These are phyloP conservation scores for Solanum appendiculatum DNA, from an alignment of 257 asterid genomes.

Conservation along the genomic window DNA sequence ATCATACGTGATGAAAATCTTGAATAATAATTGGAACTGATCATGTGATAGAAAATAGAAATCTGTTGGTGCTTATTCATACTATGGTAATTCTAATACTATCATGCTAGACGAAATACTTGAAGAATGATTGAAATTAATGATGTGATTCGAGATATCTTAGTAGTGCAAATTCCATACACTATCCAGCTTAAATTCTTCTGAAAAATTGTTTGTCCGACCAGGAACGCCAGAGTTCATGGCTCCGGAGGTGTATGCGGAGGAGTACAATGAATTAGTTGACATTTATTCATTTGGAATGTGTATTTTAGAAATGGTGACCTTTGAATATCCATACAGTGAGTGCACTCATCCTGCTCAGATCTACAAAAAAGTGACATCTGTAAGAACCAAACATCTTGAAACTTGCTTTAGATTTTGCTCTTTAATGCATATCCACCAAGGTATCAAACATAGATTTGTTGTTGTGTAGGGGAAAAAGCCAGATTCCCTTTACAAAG, in stretches of 20 bases:
- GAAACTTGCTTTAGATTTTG: background rate
- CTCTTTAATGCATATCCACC: background rate
- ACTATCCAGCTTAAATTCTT: background rate
- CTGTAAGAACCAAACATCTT: slow-evolving; percentile 37
- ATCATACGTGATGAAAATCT: background rate
- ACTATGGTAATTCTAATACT: background rate
- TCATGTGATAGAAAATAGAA: background rate
- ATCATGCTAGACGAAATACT: background rate
- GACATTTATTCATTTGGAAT: slow-evolving; percentile 83
- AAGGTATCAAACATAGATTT: background rate
- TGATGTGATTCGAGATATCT: background rate
- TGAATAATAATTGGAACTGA: background rate
- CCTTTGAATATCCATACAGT: slow-evolving; percentile 80
- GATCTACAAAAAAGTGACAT: slow-evolving; percentile 76
- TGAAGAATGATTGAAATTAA: background rate
- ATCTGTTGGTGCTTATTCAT: background rate
- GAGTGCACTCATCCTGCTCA: slow-evolving; percentile 90
- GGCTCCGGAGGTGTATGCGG: slow-evolving; percentile 87
- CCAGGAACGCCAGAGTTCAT: slow-evolving; percentile 92
- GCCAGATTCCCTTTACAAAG: slow-evolving; percentile 73
- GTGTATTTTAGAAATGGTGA: slow-evolving; percentile 91
- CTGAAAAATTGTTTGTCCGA: background rate
- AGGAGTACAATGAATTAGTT: slow-evolving; percentile 78
- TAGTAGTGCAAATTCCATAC: background rate
- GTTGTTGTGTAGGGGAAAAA: slow-evolving; percentile 54